These are phyloP conservation scores for Earliella scabrosa DNA, from an alignment of 1,284 basidiomycete genomes.

Conservation along the genomic window DNA sequence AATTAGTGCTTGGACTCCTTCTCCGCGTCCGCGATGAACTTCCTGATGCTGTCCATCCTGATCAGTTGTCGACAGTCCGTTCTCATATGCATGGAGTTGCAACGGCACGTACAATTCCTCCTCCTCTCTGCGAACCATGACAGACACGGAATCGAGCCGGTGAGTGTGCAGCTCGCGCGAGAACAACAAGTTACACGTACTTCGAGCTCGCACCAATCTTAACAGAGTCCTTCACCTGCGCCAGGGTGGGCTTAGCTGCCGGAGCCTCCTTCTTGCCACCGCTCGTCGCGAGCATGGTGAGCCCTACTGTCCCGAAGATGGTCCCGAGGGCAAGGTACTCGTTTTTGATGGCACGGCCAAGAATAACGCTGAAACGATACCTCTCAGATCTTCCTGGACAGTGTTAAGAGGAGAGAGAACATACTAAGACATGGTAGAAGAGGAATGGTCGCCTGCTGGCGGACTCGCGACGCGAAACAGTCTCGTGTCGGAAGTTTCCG, in stretches of 20 bases:
- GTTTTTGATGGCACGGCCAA: constrained; percentile 77
- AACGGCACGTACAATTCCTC: constrained; percentile 67
- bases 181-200: constrained; percentile 45
- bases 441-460: constrained; percentile 26
- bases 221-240: constrained; percentile 63
- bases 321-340: constrained; percentile 77
- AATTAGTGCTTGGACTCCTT: constrained; percentile 50
- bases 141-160: background rate
- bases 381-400: background rate
- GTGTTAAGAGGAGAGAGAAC: constrained; percentile 18
- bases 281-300: constrained; percentile 52
- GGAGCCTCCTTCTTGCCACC: constrained; percentile 53
- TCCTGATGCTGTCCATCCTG: constrained; percentile 69
- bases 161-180: background rate
- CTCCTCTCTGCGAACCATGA: constrained; percentile 54
- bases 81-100: constrained; percentile 16
- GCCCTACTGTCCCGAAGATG: constrained; percentile 55
- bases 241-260: constrained; percentile 44
- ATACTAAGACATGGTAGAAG: constrained; percentile 47
- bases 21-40: constrained; percentile 80
- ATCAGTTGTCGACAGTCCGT: constrained; percentile 42
- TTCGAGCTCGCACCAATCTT: constrained; percentile 67
- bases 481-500: constrained; percentile 19
- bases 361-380: constrained; percentile 53
- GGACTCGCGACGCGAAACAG: constrained; percentile 18